Percentiles rank a stretch among this genome's conserved stretches.
These are phyloP conservation scores for Colletotrichum horii DNA, from an alignment of 2,329 filamentous ascomycete genomes.

Conservation along the genomic window DNA sequence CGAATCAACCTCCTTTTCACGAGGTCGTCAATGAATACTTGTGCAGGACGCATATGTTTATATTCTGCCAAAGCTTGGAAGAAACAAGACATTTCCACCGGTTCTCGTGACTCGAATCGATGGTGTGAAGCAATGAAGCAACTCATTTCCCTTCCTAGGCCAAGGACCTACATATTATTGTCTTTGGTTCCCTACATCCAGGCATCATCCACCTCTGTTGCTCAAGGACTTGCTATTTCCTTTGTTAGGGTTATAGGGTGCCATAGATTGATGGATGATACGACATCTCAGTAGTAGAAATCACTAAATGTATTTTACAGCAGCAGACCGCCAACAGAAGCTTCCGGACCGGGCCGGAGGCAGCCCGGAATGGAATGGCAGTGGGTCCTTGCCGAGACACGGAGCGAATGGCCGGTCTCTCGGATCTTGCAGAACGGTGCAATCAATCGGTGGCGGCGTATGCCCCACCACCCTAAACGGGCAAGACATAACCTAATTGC, in stretches of 20 bases:
- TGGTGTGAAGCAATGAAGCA: not conserved
- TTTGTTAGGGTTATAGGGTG: too few relatives aligned
- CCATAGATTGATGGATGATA: too few relatives aligned
- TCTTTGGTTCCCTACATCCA: not conserved
- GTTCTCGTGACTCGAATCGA: not conserved
- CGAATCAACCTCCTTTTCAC: not conserved
- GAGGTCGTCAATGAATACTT: not conserved
- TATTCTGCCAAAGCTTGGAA: not conserved
- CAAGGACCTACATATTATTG: not conserved
- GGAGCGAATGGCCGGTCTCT: not conserved
- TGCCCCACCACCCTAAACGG: not conserved
- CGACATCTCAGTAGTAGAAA: too few relatives aligned
- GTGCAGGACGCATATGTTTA: not conserved
- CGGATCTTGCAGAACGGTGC: not conserved
- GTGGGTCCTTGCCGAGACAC: not conserved
- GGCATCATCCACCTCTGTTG: not conserved
- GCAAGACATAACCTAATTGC: not conserved
- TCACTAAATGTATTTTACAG: too few relatives aligned
- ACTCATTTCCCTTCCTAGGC: fast-evolving
- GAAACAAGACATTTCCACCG: not conserved
- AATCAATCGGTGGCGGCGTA: not conserved
- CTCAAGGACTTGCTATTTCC: not conserved
- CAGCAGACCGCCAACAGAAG: too few relatives aligned
- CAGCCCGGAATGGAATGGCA: not conserved
- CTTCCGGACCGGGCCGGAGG: not conserved